Evolutionary conservation across 257 asterid genomes (phyloP), one percentile per base, ranked within the genome.

Genomic region (Capsicum rhomboideum): DNA sequence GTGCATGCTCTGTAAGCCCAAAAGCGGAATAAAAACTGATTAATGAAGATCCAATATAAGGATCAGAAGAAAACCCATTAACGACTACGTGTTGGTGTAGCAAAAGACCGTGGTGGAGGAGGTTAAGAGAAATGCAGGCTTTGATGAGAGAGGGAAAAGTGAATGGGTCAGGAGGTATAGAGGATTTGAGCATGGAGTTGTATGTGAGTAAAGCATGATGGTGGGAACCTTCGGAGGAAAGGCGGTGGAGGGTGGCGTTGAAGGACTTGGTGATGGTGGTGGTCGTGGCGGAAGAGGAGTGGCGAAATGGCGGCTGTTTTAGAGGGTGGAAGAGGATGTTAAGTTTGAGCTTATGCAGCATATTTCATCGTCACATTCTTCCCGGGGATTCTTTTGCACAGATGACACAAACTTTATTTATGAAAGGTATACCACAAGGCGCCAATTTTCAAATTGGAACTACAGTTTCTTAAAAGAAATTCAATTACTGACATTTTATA

Each of bases 131-230:
- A 78, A 90, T 89, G 89, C 97, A 93, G 72, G 98, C 96, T 83
- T 93, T 95, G 87, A 95, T 90, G 52, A 92, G 88, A 46, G 94
- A 86, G 40, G 98, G 97, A 86, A 88, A 93, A 40, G 98, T 93
- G 82, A 92, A 93, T 66, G 93, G 89, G 87, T 95, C 98, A 17
- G 94, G 90, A 16, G 90, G 85, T 11, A 88, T 37, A 84, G 85
- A 87, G 71, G 91, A 86, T 26, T 89, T 87, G 83, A 91, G 91
- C 93, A 94, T 89, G 85, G 94, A 85, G 75, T 83, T 37, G 89
- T 88, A 89, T 10, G 91, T 86, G 82, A 78, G 80, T 54, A 95
- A 88, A 34, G 89, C 96, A 68, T 91, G 90, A 23, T 88, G 90
- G 87, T 92, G 95, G 84, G 84, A 80, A 53, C 94, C 91, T 87